A percentile compares a stretch with the other conserved stretches of the same genome.
These are phyloP conservation scores for Whalleya microplaca DNA, from an alignment of 2,329 filamentous ascomycete species.

Conservation along the genomic window DNA sequence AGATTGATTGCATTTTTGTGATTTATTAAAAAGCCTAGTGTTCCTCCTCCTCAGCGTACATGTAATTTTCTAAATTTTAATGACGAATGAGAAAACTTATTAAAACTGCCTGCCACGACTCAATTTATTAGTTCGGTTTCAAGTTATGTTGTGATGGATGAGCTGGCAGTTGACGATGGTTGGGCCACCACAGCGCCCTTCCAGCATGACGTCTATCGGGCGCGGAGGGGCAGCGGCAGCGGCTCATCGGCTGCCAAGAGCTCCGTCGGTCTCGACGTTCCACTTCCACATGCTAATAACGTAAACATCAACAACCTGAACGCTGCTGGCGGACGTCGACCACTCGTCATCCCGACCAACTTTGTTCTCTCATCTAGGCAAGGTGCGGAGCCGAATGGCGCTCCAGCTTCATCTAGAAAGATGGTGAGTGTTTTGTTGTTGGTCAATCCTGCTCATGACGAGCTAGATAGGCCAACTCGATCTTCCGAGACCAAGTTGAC, in stretches of 20 bases:
- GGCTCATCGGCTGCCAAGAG: constrained; percentile 25
- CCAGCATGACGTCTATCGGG: constrained; percentile 18
- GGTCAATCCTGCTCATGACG: neutral
- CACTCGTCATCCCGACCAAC: constrained; percentile 4
- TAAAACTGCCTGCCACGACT: too few species aligned
- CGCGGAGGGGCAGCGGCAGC: constrained; percentile 9
- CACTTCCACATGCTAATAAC: constrained; percentile 7
- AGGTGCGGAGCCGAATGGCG: constrained; percentile 18
- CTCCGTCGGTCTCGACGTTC: constrained; percentile 9
- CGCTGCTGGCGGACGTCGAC: neutral
- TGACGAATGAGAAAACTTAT: neutral
- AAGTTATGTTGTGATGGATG: neutral
- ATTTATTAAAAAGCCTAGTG: neutral
- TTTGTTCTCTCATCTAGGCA: neutral
- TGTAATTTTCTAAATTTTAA: neutral
- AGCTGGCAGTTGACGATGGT: neutral
- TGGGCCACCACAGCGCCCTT: neutral
- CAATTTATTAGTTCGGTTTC: too few species aligned
- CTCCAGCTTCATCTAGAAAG: constrained; percentile 8
- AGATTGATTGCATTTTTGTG: constrained; percentile 16
- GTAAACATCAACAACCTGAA: constrained; percentile 15
- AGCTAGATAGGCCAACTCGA: neutral
- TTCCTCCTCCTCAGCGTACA: neutral
- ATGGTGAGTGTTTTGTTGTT: constrained; percentile 19
- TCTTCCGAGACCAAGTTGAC: neutral